Evolutionary conservation across 106 monocot species (phyloP), one percentile per base, ranked within the genome.

Genomic region (Posidonia australis): DNA sequence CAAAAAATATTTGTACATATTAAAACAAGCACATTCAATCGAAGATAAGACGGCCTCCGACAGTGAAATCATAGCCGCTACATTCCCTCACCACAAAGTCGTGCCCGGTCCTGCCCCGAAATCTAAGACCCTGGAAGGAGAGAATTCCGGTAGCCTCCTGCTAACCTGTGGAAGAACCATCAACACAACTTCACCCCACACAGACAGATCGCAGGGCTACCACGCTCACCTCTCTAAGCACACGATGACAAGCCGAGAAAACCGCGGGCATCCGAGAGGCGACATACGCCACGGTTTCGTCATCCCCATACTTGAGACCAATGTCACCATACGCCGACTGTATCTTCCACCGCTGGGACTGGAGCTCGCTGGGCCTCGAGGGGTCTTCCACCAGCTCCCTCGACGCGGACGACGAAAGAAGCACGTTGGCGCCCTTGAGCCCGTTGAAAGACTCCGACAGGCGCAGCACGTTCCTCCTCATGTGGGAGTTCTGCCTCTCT

Each of bases 211-310:
- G 5, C 17, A 21, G 43, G 10, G n/a, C 13, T 25, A 12, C 45
- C 0, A 2, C 58, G 0, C 30, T 55, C 46, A 98, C 98, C 88
- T 99, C 98, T 53, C 68, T 74, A 51, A 99, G 87, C 16, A 99
- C 91, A 12, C 98, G 87, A 68, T 83, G 83, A 66, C 82, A 83
- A 3, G 98, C 88, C 13, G 98, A 76, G 79, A 91, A 91, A 18
- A 99, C 87, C 13, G 98, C 82, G 5, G 98, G 98, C 98, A 99
- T 99, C 43, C 98, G 87, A 25, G 87, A 87, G 11, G 98, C 98
- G 10, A 99, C 85, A 43, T 99, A 99, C 5, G 98, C 98, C 16
- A 83, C 68, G 5, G 91, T 91, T 85, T 99, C 84, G 17, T 98
- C 90, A 14, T 98, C 87, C 23, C 46, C 56, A 62, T 98, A 98